Evolutionary conservation across 192 early-diverging fungal genomes (phyloP), one percentile per base, ranked within the genome.

Genomic region (Coemansia erecta): DNA sequence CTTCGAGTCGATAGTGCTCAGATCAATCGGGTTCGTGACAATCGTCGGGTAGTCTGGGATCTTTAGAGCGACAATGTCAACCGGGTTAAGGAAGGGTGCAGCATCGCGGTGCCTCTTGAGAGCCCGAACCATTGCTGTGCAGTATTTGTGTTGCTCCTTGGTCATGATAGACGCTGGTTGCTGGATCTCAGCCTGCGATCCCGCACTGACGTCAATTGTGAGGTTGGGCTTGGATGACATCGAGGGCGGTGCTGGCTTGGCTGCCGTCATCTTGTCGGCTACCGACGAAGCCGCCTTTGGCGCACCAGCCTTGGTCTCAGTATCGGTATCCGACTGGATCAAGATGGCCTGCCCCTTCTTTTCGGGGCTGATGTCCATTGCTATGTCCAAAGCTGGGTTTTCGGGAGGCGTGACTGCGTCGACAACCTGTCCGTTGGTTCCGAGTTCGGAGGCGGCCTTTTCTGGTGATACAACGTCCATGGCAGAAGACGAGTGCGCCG

Each of bases 141-240:
- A 89, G 67, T 88, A 93, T 65, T 93, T 95, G 52, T 90, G 72
- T 71, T 97, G 93, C 43, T 93, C 90, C 54, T 85, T 85, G 43
- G 86, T 82, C 83, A 92, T 88, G 19, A 78, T 68, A 13, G 44
- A 61, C 45, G 23, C 31, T 8, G 40, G 19, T 18, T 63, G 52
- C 26, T n/a, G n/a, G 26, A 43, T 18, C 11, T 54, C 31, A 31
- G 52, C n/a, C 42, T 40, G 17, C 28, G 40, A 23, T 41, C 59
- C 59, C 17, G 39, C 59, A 7, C 59, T 49, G 2, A 31, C 28
- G 22, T 43, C 50, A 53, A 40, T 49, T 8, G 40, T 22, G 8
- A 50, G 48, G 5, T 8, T 21, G 17, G 44, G 44, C 44, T 46
- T 46, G 7, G 49, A 31, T 1, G 28, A 19, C 49, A 44, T 44